phyloP scores from a whole-genome alignment of 805 yeast species.

The Phaffomyces thermotolerans region DNA sequence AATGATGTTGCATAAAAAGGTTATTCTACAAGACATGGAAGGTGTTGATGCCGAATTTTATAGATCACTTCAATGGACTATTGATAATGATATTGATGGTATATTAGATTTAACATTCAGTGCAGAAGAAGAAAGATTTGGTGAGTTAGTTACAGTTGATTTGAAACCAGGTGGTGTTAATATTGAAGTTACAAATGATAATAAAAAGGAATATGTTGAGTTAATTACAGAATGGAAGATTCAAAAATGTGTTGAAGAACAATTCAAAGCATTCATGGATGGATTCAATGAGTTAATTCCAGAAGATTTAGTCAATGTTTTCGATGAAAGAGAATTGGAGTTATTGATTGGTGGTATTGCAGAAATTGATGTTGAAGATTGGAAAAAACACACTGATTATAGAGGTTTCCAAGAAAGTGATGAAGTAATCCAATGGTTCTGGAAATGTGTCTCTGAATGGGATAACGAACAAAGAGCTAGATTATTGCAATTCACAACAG shows the following conservation, averaged over 20 bases:
- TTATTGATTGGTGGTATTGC: constrained; percentile 96
- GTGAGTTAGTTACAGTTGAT: constrained; percentile 84
- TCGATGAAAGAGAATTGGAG: constrained; percentile 96
- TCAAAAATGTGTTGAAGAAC: constrained; percentile 87
- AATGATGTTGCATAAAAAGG: constrained; percentile 94
- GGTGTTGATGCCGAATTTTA: constrained; percentile 98
- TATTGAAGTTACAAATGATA: constrained; percentile 89
- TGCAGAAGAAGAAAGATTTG: constrained; percentile 89
- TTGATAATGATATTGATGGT: constrained; percentile 89
- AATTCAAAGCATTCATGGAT: constrained; percentile 91
- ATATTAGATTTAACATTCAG: constrained; percentile 84
- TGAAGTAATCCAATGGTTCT: constrained; percentile 97
- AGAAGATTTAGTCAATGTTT: constrained; percentile 91
- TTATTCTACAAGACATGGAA: constrained; percentile 94
- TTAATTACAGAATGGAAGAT: constrained; percentile 94
- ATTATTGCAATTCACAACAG: constrained; percentile 93
- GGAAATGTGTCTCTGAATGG: constrained; percentile 92
- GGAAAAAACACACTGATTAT: constrained; percentile 98
- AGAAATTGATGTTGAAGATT: constrained; percentile 95
- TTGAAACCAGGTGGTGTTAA: constrained; percentile 83
- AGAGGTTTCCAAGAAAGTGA: constrained; percentile 96
- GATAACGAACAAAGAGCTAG: constrained; percentile 96
- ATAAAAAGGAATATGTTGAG: constrained; percentile 93
- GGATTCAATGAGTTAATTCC: constrained; percentile 98
- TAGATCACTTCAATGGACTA: constrained; percentile 90